phyloP scores from a whole-genome alignment of 352 stramenopile species.

The Globisporangium orthogonon region DNA sequence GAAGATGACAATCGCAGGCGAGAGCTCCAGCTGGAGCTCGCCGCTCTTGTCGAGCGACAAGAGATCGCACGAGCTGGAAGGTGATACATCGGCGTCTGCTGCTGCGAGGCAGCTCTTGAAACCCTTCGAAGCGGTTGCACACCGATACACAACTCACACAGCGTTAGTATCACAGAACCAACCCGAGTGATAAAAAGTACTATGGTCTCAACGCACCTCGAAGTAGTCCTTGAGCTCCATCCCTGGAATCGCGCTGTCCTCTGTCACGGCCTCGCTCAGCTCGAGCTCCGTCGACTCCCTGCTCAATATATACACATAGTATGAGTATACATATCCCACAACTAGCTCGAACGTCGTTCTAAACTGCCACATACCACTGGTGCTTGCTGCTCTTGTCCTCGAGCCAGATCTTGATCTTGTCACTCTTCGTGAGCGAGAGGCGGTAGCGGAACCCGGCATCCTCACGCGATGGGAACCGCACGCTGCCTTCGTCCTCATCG shows the following conservation, averaged over 20 bases:
- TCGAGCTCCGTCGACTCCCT: constrained; percentile 10
- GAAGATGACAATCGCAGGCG: constrained; percentile 1
- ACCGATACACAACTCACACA: not conserved
- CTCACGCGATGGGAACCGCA: not conserved
- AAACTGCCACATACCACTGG: not conserved
- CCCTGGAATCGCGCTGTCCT: constrained; percentile 2
- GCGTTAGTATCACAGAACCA: not conserved
- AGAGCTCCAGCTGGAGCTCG: constrained; percentile 1
- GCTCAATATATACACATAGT: not conserved
- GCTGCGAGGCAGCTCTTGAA: constrained; percentile 4
- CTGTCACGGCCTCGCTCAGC: constrained; percentile 4
- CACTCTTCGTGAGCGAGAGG: constrained; percentile 3
- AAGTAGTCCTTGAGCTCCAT: constrained; percentile 11
- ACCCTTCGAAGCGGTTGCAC: not conserved
- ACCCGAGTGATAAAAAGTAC: not conserved
- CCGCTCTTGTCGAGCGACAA: not conserved
- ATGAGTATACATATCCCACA: not conserved
- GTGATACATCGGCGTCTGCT: not conserved
- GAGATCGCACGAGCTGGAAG: not conserved
- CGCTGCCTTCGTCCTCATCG: constrained; percentile 12
- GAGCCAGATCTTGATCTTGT: constrained; percentile 1
- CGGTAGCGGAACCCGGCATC: constrained; percentile 2
- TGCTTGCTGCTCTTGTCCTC: constrained; percentile 2
- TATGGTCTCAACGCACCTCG: not conserved
- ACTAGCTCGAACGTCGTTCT: not conserved